Conservation (phyloP, 192 early-diverging fungal species). For the Coemansia sp. region DNA sequence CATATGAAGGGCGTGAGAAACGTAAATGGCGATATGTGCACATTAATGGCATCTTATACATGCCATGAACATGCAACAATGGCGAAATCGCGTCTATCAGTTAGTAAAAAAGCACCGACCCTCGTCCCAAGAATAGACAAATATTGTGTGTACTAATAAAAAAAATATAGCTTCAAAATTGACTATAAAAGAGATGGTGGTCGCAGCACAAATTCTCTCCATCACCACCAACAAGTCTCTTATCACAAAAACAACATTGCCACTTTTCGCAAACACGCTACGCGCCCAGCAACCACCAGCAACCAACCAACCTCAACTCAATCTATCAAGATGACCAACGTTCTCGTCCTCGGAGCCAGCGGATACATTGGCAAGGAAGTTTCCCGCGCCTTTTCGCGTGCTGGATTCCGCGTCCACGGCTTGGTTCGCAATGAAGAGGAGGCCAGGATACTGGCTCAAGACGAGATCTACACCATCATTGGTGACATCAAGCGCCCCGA, state of each 20-base stretch:
- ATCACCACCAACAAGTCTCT: background rate
- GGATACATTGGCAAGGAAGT: constrained; percentile 22
- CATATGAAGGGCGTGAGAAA: background rate
- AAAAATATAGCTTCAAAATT: background rate
- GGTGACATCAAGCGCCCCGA: constrained; percentile 9
- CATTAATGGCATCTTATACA: constrained; percentile 5
- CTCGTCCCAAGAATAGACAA: background rate
- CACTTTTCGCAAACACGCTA: background rate
- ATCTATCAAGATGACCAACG: constrained; percentile 18
- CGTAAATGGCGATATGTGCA: background rate
- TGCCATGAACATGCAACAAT: background rate
- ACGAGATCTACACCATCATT: constrained; percentile 10
- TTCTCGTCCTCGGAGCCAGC: constrained; percentile 18
- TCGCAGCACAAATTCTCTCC: background rate
- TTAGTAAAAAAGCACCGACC: background rate
- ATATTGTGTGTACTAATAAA: background rate
- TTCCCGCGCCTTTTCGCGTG: constrained; percentile 18
- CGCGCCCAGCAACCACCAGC: background rate
- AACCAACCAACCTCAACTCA: background rate
- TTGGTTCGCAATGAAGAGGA: constrained; percentile 14
- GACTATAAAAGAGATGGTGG: background rate
- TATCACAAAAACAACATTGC: background rate
- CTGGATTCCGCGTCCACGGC: constrained; percentile 11
- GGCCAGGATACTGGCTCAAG: background rate
- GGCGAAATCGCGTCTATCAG: background rate